Evolutionary conservation across 129 eudicot genomes (phyloP).

Genomic region (Flaveria ramosissima): DNA sequence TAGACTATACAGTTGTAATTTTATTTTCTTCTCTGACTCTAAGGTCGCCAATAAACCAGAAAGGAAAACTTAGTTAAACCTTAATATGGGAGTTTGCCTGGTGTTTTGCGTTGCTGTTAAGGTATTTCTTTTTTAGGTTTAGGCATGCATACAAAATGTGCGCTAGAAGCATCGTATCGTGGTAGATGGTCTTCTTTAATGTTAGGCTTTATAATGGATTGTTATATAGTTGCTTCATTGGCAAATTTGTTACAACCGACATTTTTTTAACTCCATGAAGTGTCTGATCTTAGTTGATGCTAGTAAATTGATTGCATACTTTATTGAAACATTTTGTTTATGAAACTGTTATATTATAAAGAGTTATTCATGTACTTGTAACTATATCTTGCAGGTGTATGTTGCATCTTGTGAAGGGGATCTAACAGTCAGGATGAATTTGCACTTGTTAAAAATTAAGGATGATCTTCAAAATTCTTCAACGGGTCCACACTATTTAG

Average conservation of each 20-base stretch:
- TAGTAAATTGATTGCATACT: slow-evolving; percentile 15
- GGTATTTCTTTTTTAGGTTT: not conserved
- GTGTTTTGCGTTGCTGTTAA: not conserved
- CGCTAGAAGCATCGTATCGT: no score
- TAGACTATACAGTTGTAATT: not conserved
- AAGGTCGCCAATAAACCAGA: not conserved
- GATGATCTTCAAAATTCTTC: slow-evolving; percentile 76
- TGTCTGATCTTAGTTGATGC: not conserved
- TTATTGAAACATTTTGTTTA: slow-evolving; percentile 1
- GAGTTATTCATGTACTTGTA: slow-evolving; percentile 12
- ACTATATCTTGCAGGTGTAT: slow-evolving; percentile 58
- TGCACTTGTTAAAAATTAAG: slow-evolving; percentile 74
- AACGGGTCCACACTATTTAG: slow-evolving; percentile 65
- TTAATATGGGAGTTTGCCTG: slow-evolving; percentile 3
- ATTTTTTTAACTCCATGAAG: not conserved
- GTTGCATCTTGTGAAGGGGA: slow-evolving; percentile 64
- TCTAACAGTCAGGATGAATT: slow-evolving; percentile 71
- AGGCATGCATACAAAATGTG: not conserved
- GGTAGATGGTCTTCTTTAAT: not conserved
- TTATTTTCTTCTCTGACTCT: not conserved
- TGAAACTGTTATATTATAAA: not conserved
- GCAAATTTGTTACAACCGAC: not conserved
- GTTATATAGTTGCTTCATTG: not conserved
- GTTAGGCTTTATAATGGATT: not conserved
- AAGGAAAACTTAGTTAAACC: not conserved